phyloP scores from a whole-genome alignment of 2,329 filamentous ascomycete genomes.

The Penicillium sp. region DNA sequence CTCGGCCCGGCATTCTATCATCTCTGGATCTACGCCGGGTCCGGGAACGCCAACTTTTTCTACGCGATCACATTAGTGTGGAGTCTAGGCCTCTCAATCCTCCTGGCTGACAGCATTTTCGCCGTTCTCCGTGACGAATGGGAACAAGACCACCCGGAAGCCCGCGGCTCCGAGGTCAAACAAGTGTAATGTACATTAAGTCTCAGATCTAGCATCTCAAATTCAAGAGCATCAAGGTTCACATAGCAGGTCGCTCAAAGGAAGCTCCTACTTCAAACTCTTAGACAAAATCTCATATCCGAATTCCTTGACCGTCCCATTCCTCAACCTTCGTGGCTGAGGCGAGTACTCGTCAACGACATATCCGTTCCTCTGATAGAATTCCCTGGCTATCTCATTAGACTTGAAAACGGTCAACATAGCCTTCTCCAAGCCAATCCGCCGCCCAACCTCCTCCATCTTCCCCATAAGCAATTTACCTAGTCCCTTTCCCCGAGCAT shows the following conservation, averaged over 20 bases:
- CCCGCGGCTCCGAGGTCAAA: slow-evolving; percentile 81
- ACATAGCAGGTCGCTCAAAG: not conserved
- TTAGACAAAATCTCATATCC: slow-evolving; percentile 57
- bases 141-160: slow-evolving; percentile 87
- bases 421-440: slow-evolving; percentile 51
- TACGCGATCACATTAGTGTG: slow-evolving; percentile 99
- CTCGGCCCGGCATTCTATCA: slow-evolving; percentile 95
- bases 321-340: slow-evolving; percentile 47
- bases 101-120: slow-evolving; percentile 85
- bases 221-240: slow-evolving; percentile 1
- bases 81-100: slow-evolving; percentile 82
- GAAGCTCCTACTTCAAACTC: slow-evolving; percentile 20
- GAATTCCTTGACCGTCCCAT: slow-evolving; percentile 48
- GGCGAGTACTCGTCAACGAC: slow-evolving; percentile 54
- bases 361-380: slow-evolving; percentile 55
- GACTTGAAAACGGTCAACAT: slow-evolving; percentile 61
- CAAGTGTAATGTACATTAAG: slow-evolving; percentile 62
- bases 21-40: slow-evolving; percentile 96
- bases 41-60: slow-evolving; percentile 98
- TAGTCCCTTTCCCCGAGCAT: slow-evolving; percentile 49
- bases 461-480: slow-evolving; percentile 51
- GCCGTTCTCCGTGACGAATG: slow-evolving; percentile 88
- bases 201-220: slow-evolving; percentile 1
- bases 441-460: slow-evolving; percentile 48
- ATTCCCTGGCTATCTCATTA: slow-evolving; percentile 47